These are phyloP conservation scores for Blepharisma japonicum DNA, from an alignment of 73 alveolate genomes.

Conservation along the genomic window DNA sequence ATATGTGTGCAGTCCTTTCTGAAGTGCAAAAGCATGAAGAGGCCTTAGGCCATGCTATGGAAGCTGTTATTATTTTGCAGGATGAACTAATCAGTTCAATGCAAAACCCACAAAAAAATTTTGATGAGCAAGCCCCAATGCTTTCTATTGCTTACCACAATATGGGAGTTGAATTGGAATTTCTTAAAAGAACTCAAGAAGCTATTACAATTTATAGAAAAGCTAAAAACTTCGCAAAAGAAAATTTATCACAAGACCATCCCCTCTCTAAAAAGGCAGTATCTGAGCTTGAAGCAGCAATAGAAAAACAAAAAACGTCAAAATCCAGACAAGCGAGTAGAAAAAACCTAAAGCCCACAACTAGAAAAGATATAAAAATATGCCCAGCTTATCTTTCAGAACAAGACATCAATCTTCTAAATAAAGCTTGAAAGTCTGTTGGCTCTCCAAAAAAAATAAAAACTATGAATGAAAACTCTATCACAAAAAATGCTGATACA, in stretches of 20 bases:
- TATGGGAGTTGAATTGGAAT: conserved; percentile 81
- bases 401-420: too few species aligned
- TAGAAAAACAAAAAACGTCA: too few species aligned
- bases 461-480: too few species aligned
- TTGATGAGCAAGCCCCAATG: conserved; percentile 55
- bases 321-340: too few species aligned
- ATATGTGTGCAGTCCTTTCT: conserved; percentile 79
- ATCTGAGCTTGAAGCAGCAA: too few species aligned
- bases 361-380: too few species aligned
- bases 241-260: conserved; percentile 53
- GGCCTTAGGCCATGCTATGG: conserved; percentile 75
- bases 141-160: conserved; percentile 79
- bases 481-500: too few species aligned
- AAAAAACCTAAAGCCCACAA: too few species aligned
- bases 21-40: conserved; percentile 67
- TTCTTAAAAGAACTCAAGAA: conserved; percentile 63
- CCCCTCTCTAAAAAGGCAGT: conserved; percentile 35
- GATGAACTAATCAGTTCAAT: neutral
- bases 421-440: too few species aligned
- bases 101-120: conserved; percentile 30
- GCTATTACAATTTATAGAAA: conserved; percentile 58
- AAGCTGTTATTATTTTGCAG: conserved; percentile 16
- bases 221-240: conserved; percentile 61
- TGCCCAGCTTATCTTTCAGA: too few species aligned
- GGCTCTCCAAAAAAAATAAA: too few species aligned